Evolutionary conservation across 2,329 filamentous ascomycete species (phyloP).

Genomic region (Penicillium sp.): DNA sequence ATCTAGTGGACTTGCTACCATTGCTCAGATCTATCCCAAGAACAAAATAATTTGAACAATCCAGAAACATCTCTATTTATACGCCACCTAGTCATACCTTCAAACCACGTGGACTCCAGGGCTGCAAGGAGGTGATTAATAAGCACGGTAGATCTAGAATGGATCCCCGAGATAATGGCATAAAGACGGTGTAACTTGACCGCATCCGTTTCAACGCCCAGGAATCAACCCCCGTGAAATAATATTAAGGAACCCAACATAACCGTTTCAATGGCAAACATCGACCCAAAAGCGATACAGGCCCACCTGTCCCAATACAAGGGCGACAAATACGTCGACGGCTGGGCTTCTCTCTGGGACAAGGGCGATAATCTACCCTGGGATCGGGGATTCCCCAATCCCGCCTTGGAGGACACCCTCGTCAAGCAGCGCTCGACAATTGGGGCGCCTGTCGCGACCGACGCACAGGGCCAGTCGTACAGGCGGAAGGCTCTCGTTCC

Average conservation of each 20-base stretch:
- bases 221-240: not conserved
- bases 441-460: slow-evolving; percentile 31
- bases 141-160: slow-evolving; percentile 8
- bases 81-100: not conserved
- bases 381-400: slow-evolving; percentile 59
- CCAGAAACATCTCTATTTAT: not conserved
- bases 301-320: slow-evolving; percentile 45
- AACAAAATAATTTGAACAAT: not conserved
- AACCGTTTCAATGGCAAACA: slow-evolving; percentile 11
- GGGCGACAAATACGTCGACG: slow-evolving; percentile 43
- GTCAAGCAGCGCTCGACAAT: slow-evolving; percentile 38
- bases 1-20: not conserved
- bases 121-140: slow-evolving; percentile 25
- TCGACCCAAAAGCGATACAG: slow-evolving; percentile 28
- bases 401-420: slow-evolving; percentile 57
- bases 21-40: not conserved
- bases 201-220: not conserved
- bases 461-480: slow-evolving; percentile 21
- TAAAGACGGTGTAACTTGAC: slow-evolving; percentile 14
- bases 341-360: slow-evolving; percentile 59
- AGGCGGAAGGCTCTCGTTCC: slow-evolving; percentile 67
- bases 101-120: not conserved
- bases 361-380: slow-evolving; percentile 54
- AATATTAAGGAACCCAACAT: slow-evolving; percentile 5
- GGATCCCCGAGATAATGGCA: not conserved